Evolutionary conservation across 805 yeast species (phyloP), one percentile per base, ranked within the genome.

Genomic region (Kockiozyma suomiensis): DNA sequence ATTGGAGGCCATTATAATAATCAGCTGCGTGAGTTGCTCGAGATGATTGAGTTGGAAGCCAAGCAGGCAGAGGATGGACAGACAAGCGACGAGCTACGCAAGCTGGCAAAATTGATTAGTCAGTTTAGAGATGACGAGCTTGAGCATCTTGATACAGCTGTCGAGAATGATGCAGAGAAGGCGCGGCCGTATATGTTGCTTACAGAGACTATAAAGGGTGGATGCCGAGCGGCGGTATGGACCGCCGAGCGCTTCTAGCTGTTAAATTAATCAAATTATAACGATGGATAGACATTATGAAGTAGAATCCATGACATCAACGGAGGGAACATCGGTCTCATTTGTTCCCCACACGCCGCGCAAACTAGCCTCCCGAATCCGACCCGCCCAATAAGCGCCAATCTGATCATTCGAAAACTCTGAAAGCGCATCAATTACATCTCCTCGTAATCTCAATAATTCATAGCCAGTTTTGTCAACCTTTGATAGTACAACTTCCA

Each of bases 1-100:
- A 94, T 94, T 72, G 99, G 99, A 1, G 88, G 89, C 1, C 99
- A 94, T 72, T 94, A 94, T 75, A 94, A 94, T 72, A 86, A 85
- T 62, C 99, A 94, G 73, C 77, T 94, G 66, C 79, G 99, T 54
- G 83, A 85, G 42, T 77, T 94, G 57, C 50, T 56, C 8, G 26
- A 37, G 32, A 37, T 64, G 40, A 33, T 62, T n/a, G 51, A 55
- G 19, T n/a, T 42, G n/a, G 63, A 61, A 30, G 56, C 56, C 4
- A 35, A 28, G 42, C 37, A 15, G 7, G 45, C 54, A n/a, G 17
- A 17, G 26, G 59, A 48, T 17, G 65, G 59, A 12, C 72, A 74
- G 10, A 74, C 75, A 7, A 80, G 86, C 4, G 78, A 81, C 28
- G 96, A 88, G 69, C 71, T 90, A 47, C 71, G 74, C 2, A 73